Conservation (phyloP, 768 basidiomycete genomes). For the Lactarius tabidus region DNA sequence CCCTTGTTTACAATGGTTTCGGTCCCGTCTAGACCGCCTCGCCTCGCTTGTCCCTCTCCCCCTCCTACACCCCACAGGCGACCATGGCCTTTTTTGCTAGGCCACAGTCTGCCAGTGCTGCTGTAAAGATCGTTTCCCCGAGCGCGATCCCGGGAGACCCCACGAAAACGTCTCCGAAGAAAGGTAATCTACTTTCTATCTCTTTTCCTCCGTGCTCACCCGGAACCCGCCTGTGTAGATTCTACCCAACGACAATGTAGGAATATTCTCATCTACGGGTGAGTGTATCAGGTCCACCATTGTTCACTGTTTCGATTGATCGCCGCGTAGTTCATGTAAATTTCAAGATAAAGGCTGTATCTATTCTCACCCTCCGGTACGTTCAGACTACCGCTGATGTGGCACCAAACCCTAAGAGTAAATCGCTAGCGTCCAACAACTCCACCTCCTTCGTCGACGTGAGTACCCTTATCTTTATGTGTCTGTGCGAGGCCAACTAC, state of each 20-base stretch:
- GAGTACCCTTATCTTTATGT: slow-evolving; percentile 13
- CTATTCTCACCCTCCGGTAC: slow-evolving; percentile 75
- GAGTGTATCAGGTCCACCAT: slow-evolving; percentile 24
- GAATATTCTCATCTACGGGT: slow-evolving; percentile 93
- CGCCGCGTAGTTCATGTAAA: slow-evolving; percentile 62
- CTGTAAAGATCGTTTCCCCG: slow-evolving; percentile 71
- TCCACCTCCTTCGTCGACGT: slow-evolving; percentile 21
- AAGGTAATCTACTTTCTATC: slow-evolving; percentile 30
- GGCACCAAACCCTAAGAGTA: background rate
- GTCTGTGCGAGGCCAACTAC: background rate
- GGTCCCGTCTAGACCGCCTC: background rate
- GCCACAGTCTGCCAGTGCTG: slow-evolving; percentile 53
- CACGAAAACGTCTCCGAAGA: slow-evolving; percentile 49
- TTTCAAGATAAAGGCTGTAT: slow-evolving; percentile 83
- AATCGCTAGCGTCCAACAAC: slow-evolving; percentile 22
- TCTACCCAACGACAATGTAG: slow-evolving; percentile 77
- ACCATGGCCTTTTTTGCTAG: slow-evolving; percentile 68
- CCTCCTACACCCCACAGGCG: slow-evolving; percentile 10
- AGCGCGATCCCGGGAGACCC: slow-evolving; percentile 38
- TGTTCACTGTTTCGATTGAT: slow-evolving; percentile 8
- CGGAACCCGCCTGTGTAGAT: slow-evolving; percentile 40
- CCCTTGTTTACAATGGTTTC: slow-evolving; percentile 7
- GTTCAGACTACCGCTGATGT: slow-evolving; percentile 20
- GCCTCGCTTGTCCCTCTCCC: background rate
- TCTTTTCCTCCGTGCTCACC: slow-evolving; percentile 16